phyloP scores from a whole-genome alignment of 2,329 filamentous ascomycete species.

The Fusarium sp. region DNA sequence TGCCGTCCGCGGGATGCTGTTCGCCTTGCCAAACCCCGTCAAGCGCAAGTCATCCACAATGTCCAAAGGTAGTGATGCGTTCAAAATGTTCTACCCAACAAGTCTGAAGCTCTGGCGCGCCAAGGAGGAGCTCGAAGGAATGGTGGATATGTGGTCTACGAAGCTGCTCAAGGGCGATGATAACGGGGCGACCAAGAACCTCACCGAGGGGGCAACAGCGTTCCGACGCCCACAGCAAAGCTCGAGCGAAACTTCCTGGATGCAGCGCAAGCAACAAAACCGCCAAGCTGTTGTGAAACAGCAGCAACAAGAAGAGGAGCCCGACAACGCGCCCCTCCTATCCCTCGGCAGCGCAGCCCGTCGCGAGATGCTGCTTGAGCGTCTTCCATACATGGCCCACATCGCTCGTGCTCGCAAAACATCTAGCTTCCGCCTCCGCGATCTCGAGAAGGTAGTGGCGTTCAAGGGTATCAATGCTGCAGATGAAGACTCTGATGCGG shows the following conservation, averaged over 20 bases:
- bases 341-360: slow-evolving; percentile 77
- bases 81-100: slow-evolving; percentile 93
- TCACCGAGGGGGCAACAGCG: slow-evolving; percentile 64
- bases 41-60: slow-evolving; percentile 72
- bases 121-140: slow-evolving; percentile 83
- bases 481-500: slow-evolving; percentile 63
- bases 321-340: slow-evolving; percentile 60
- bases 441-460: slow-evolving; percentile 78
- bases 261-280: slow-evolving; percentile 54
- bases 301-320: slow-evolving; percentile 38
- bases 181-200: slow-evolving; percentile 53
- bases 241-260: slow-evolving; percentile 53
- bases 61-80: slow-evolving; percentile 71
- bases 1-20: slow-evolving; percentile 87
- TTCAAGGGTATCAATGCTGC: slow-evolving; percentile 72
- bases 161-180: slow-evolving; percentile 71
- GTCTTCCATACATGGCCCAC: slow-evolving; percentile 86
- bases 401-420: slow-evolving; percentile 67
- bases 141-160: slow-evolving; percentile 79
- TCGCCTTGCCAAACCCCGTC: slow-evolving; percentile 88
- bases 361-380: slow-evolving; percentile 84
- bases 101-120: slow-evolving; percentile 87
- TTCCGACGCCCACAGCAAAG: slow-evolving; percentile 62
- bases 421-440: slow-evolving; percentile 61
- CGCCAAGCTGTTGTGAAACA: slow-evolving; percentile 34